Evolutionary conservation across 164 flowering plant genomes (phyloP).

Genomic region (Cinnamomum micranthum): DNA sequence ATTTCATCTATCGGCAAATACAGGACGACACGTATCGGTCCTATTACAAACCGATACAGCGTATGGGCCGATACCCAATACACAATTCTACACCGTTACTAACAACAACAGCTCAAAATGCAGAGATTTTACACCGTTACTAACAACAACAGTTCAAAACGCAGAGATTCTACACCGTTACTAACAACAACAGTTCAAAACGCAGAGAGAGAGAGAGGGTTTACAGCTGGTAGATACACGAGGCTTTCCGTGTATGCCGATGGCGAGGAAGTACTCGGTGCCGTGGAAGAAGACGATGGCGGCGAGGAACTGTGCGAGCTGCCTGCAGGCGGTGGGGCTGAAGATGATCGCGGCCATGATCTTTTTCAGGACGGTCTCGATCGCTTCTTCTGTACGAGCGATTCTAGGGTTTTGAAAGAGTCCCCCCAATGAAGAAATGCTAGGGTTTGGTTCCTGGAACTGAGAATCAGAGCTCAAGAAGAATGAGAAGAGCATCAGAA

Average conservation of each 20-base stretch:
- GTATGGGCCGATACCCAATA: neutral
- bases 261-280: slow-evolving; percentile 13
- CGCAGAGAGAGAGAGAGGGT: neutral
- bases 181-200: neutral
- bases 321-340: neutral
- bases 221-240: slow-evolving; percentile 8
- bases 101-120: neutral
- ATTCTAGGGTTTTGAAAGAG: neutral
- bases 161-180: neutral
- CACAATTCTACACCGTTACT: neutral
- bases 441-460: too few species aligned
- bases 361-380: neutral
- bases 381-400: neutral
- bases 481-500: too few species aligned
- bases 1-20: too few species aligned
- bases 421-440: too few species aligned
- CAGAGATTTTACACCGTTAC: neutral
- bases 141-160: neutral
- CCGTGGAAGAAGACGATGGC: slow-evolving; percentile 12
- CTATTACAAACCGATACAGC: neutral
- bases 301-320: slow-evolving; percentile 7
- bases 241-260: slow-evolving; percentile 9
- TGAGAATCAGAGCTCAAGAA: too few species aligned
- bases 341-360: neutral
- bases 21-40: neutral